These are phyloP conservation scores for Dianthus caryophyllus DNA, from an alignment of 148 eudicot species.

Conservation along the genomic window DNA sequence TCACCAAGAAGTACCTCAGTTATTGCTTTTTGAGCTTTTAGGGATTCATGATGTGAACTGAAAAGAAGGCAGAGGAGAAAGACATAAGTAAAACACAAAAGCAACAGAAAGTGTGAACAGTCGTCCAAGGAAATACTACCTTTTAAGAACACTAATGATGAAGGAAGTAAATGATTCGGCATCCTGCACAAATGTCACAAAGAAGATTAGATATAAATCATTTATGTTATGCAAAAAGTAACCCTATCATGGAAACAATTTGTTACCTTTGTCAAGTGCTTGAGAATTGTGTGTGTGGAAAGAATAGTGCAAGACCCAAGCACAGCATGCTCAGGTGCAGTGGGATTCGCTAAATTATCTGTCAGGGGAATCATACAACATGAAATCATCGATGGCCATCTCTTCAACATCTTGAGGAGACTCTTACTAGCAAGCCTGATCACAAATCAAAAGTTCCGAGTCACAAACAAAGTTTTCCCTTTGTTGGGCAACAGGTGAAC, in stretches of 20 bases:
- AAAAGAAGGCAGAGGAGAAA: conserved; percentile 14
- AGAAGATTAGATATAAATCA: conserved; percentile 9
- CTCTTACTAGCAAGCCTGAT: conserved; percentile 86
- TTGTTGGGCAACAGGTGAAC: neutral
- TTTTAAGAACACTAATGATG: conserved; percentile 68
- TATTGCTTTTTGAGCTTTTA: conserved; percentile 94
- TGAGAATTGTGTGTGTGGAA: conserved; percentile 73
- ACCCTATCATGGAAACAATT: neutral
- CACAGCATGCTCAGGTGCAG: conserved; percentile 74
- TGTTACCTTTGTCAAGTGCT: conserved; percentile 75
- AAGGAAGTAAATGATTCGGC: conserved; percentile 73
- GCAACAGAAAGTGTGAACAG: conserved; percentile 9
- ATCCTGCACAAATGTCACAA: conserved; percentile 47
- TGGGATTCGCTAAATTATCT: conserved; percentile 58
- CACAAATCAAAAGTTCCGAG: conserved; percentile 19
- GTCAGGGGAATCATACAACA: conserved; percentile 58
- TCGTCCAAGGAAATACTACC: conserved; percentile 34
- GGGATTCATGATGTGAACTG: conserved; percentile 93
- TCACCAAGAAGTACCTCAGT: conserved; percentile 60
- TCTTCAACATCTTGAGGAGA: conserved; percentile 76
- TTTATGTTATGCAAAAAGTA: conserved; percentile 1
- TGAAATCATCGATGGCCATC: conserved; percentile 91
- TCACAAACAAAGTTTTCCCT: conserved; percentile 12
- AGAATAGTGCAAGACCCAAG: conserved; percentile 94
- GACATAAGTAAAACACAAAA: neutral